These are phyloP conservation scores for Chaetomium tenue DNA, from an alignment of 495 filamentous ascomycete genomes.

Conservation along the genomic window DNA sequence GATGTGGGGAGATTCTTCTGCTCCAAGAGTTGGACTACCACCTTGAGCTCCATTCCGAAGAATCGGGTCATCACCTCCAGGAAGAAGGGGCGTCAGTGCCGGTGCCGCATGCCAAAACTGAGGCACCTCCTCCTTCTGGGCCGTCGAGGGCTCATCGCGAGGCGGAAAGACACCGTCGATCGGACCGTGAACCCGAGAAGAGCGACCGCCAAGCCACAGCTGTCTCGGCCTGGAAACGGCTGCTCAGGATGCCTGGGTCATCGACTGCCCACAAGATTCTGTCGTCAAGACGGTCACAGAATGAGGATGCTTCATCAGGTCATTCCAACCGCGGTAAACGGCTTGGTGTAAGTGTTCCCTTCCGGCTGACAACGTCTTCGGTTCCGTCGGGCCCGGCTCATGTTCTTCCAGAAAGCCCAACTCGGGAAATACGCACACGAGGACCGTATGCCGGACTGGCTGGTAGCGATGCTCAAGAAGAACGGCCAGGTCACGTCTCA, in stretches of 20 bases:
- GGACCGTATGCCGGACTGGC: constrained; percentile 80
- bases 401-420: constrained; percentile 50
- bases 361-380: background rate
- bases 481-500: constrained; percentile 56
- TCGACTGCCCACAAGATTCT: constrained; percentile 14
- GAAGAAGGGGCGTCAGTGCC: background rate
- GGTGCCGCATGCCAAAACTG: background rate
- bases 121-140: constrained; percentile 13
- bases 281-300: constrained; percentile 11
- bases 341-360: constrained; percentile 30
- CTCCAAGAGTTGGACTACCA: constrained; percentile 65
- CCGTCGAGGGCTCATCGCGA: constrained; percentile 26
- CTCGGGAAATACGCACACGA: constrained; percentile 86
- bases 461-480: constrained; percentile 64
- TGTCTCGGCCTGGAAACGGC: constrained; percentile 29
- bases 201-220: constrained; percentile 27
- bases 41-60: constrained; percentile 68
- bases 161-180: constrained; percentile 22
- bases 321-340: constrained; percentile 28
- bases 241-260: constrained; percentile 31
- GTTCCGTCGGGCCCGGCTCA: background rate
- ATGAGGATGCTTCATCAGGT: background rate
- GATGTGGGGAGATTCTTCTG: constrained; percentile 69
- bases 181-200: constrained; percentile 8
- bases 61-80: constrained; percentile 45